Evolutionary conservation across 2,329 filamentous ascomycete species (phyloP), one percentile per base, ranked within the genome.

Genomic region (Xylaria multiplex): DNA sequence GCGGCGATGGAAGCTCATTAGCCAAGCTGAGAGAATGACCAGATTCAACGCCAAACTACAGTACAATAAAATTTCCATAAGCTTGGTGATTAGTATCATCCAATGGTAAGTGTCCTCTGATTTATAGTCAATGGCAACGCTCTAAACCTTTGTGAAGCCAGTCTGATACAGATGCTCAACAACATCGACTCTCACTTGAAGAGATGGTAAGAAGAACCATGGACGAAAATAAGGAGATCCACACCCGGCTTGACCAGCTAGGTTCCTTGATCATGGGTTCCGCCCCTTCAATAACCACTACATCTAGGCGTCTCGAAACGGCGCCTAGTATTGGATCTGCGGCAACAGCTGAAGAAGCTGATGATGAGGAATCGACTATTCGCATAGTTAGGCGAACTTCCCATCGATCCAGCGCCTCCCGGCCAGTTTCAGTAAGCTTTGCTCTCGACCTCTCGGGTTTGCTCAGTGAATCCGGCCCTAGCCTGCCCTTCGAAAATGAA

Each of bases 131-230:
- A n/a, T n/a, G n/a, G n/a, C n/a, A n/a, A 24, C 7, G 11, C 11
- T 16, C 42, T 53, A 42, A 45, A 14, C n/a, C 19, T 53, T 16
- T n/a, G 3, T 7, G 19, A 35, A 67, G 65, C 30, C 60, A 67
- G 43, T 64, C 60, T 11, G 56, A 67, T 43, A 67, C 54, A 37
- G 60, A 67, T 13, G 60, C 65, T n/a, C 60, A 35, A 24, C 30
- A 53, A 42, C 54, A 53, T 22, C 30, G 7, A 0, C 24, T 52
- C 16, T 19, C 49, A 45, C 37, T 64, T 16, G 43, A 67, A 22
- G 16, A 6, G 19, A 67, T 57, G 45, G 64, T 64, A 43, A 3
- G 57, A 30, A 56, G 16, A 37, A 6, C 55, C 1, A 45, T 67
- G 24, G 45, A 61, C 11, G 60, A 67, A 32, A 67, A 63, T 49